Evolutionary conservation across 1,284 basidiomycete species (phyloP).

Genomic region (Mrakiaceae sp.): DNA sequence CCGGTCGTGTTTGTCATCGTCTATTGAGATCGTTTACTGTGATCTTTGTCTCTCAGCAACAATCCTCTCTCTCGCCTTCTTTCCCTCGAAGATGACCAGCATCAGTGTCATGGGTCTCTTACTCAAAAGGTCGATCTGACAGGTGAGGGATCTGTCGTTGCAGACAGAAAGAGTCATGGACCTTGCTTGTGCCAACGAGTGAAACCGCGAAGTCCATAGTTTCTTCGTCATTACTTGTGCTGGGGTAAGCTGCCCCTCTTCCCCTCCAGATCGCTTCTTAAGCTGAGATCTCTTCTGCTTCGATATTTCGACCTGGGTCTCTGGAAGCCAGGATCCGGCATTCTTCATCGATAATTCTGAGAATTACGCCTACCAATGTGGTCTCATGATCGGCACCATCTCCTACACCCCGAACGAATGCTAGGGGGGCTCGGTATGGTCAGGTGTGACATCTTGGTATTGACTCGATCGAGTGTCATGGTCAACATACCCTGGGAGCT

Average conservation of each 20-base stretch:
- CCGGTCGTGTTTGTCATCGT: too few relatives aligned
- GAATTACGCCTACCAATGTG: constrained; percentile 98
- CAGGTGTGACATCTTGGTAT: constrained; percentile 98
- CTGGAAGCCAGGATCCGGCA: constrained; percentile 99
- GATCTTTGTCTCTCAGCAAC: too few relatives aligned
- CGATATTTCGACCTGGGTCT: constrained; percentile 90
- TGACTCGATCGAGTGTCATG: constrained; percentile 99
- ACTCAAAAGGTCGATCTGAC: too few relatives aligned
- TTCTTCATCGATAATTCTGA: constrained; percentile 97
- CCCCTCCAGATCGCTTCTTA: too few relatives aligned
- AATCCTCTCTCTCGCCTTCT: too few relatives aligned
- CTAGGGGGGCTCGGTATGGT: constrained; percentile 97
- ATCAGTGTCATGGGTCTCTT: too few relatives aligned
- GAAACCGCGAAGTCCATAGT: constrained; percentile 99
- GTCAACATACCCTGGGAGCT: constrained; percentile 96
- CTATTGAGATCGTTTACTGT: too few relatives aligned
- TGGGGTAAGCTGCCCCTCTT: constrained; percentile 29
- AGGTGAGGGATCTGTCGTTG: too few relatives aligned
- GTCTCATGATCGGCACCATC: constrained; percentile 99
- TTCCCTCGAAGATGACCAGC: too few relatives aligned
- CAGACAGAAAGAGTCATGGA: constrained; percentile 89
- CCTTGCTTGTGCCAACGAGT: constrained; percentile 79
- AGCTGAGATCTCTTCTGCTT: too few relatives aligned
- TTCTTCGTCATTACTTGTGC: constrained; percentile 96
- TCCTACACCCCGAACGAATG: constrained; percentile 89